These are phyloP conservation scores for Penicillium capsulatum DNA, from an alignment of 2,329 filamentous ascomycete genomes.

Conservation along the genomic window DNA sequence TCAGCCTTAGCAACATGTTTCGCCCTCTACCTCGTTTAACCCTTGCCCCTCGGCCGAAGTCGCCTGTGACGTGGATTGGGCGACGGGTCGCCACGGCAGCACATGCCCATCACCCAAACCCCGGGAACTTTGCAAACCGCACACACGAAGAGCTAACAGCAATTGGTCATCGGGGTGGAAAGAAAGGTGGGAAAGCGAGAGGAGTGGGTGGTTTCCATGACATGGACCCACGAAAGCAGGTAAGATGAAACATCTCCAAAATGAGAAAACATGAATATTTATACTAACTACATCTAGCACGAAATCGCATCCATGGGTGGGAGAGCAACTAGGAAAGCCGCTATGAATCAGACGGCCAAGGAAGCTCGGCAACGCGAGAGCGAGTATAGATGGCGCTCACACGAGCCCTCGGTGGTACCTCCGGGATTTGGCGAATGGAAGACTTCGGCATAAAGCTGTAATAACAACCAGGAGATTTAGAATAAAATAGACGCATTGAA, in stretches of 20 bases:
- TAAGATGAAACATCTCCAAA: conserved; percentile 8
- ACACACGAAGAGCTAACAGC: conserved; percentile 23
- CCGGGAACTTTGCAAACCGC: conserved; percentile 37
- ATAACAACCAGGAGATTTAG: conserved; percentile 1
- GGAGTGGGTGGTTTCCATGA: conserved; percentile 27
- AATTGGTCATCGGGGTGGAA: conserved; percentile 26
- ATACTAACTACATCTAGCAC: conserved; percentile 13
- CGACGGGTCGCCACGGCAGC: conserved; percentile 15
- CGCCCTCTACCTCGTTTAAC: conserved; percentile 5
- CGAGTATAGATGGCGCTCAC: conserved; percentile 3
- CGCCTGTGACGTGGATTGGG: conserved; percentile 6
- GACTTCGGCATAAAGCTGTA: conserved; percentile 6
- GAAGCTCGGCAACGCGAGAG: conserved; percentile 5
- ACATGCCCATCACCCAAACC: conserved; percentile 25
- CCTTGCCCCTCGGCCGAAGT: conserved; percentile 2
- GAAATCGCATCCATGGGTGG: conserved; percentile 26
- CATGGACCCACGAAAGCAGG: conserved; percentile 30
- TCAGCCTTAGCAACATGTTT: conserved; percentile 2
- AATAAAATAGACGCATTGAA: not conserved
- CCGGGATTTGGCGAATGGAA: conserved; percentile 23
- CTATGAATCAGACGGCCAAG: conserved; percentile 2
- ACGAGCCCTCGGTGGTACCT: conserved; percentile 19
- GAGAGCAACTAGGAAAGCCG: conserved; percentile 16
- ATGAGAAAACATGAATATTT: not conserved
- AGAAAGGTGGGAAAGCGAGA: conserved; percentile 26